phyloP scores from a whole-genome alignment of 2,329 filamentous ascomycete species.

The Pestalotiopsis sp. region DNA sequence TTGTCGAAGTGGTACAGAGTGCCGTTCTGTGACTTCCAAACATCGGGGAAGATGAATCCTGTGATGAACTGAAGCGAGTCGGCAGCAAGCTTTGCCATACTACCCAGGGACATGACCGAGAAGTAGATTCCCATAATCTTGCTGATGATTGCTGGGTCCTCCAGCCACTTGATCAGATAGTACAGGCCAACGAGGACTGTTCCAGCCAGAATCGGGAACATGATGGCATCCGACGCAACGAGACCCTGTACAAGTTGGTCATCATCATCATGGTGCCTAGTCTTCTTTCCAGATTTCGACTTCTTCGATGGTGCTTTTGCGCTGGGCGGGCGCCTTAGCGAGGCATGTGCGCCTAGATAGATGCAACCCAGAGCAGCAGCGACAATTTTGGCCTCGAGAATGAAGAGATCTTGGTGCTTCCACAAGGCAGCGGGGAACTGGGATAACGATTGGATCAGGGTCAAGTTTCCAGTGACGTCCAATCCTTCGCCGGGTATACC shows the following conservation, averaged over 20 bases:
- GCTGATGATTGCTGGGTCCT: constrained; percentile 81
- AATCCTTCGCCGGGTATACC: constrained; percentile 27
- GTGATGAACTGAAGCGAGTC: constrained; percentile 68
- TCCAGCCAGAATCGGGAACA: constrained; percentile 81
- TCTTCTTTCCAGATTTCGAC: constrained; percentile 42
- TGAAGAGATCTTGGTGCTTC: constrained; percentile 41
- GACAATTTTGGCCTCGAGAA: constrained; percentile 51
- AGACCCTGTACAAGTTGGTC: constrained; percentile 63
- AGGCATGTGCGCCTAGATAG: constrained; percentile 82
- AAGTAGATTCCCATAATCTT: constrained; percentile 85
- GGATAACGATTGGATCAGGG: constrained; percentile 30
- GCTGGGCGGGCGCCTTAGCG: constrained; percentile 80
- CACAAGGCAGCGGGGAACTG: constrained; percentile 30
- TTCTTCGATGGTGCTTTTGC: constrained; percentile 58
- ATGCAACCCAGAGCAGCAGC: constrained; percentile 79
- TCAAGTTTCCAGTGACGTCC: constrained; percentile 22
- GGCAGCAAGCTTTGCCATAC: constrained; percentile 72
- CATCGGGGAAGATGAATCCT: constrained; percentile 72
- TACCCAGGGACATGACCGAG: constrained; percentile 76
- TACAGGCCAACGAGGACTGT: constrained; percentile 75
- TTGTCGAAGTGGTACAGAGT: constrained; percentile 48
- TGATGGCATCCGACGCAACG: constrained; percentile 76
- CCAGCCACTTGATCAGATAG: constrained; percentile 84
- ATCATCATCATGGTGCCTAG: constrained; percentile 55
- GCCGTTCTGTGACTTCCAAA: constrained; percentile 57